A percentile compares a stretch with the other conserved stretches of the same genome.
These are phyloP conservation scores for Panicum miliaceum DNA, from an alignment of 176 grass and related monocot genomes.

Conservation along the genomic window DNA sequence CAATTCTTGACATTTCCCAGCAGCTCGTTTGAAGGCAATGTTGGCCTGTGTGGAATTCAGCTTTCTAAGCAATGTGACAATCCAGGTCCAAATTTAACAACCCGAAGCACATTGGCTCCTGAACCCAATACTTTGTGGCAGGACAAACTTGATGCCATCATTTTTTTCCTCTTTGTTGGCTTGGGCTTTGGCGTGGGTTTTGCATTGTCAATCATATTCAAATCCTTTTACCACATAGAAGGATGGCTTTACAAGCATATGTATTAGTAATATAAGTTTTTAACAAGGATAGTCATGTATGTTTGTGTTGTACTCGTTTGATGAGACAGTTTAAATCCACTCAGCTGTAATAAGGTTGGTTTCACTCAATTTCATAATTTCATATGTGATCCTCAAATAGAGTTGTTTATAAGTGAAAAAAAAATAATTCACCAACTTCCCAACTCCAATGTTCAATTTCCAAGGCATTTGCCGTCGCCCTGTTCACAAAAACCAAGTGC, in stretches of 20 bases:
- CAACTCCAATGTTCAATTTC: no score
- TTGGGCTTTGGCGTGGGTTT: neutral
- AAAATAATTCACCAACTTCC: no score
- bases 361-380: neutral
- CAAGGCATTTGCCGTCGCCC: no score
- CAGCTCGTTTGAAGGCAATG: slow-evolving; percentile 33
- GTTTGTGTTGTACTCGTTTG: neutral
- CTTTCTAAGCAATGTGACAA: slow-evolving; percentile 21
- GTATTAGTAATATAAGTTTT: neutral
- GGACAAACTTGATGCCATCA: neutral
- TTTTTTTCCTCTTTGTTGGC: neutral
- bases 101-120: neutral
- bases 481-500: no score
- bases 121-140: neutral
- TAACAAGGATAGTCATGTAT: neutral
- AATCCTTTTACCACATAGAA: neutral
- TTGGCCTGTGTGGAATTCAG: slow-evolving; percentile 1
- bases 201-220: neutral
- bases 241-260: neutral
- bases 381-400: no score
- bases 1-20: slow-evolving; percentile 16
- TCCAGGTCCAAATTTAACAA: neutral
- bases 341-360: neutral
- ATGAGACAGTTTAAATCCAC: neutral
- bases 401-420: no score